Evolutionary conservation across 2,329 filamentous ascomycete species (phyloP), one percentile per base, ranked within the genome.

Genomic region (Laburnicola sp.): DNA sequence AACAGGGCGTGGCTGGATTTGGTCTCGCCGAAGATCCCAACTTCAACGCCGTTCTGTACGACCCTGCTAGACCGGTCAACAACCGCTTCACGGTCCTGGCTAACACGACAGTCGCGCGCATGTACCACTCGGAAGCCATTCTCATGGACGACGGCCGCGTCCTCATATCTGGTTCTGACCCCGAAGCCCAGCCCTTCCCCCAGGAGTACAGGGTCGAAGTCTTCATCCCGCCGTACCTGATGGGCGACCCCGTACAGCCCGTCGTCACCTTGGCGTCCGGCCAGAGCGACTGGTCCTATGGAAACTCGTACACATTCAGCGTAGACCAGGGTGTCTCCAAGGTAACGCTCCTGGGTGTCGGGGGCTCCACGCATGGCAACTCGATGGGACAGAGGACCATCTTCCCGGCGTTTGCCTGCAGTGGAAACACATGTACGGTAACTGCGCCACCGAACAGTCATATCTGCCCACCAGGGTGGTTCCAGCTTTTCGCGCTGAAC

Each of bases 301-400:
- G 76, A 21, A 58, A 73, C 16, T 57, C 47, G 0, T 70, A 81
- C 45, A 69, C 69, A 5, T 78, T 85, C 54, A 75, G 65, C 54
- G 70, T 68, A 11, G 76, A 77, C 8, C 65, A 64, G 31, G 11
- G 35, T 34, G 47, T 62, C 36, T 43, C 50, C 45, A 70, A 76
- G 25, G 78, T 79, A 3, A 80, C 80, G 1, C 74, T 85, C 4
- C 62, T 80, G n/a, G 77, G 73, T 2, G 71, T 75, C 2, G 74
- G 75, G 7, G 72, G 75, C 0, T 77, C 74, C 55, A 84, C 81
- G 0, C 80, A 83, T 67, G 85, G 86, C 22, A 82, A 87, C 71
- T 83, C 78, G 28, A 86, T 88, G 82, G 85, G 86, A n/a, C 82
- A 83, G 43, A 76, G 85, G 27, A 87, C 84, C 0, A 69, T 86